phyloP scores from a whole-genome alignment of 169 alveolate genomes.

The Condylostoma magnum region DNA sequence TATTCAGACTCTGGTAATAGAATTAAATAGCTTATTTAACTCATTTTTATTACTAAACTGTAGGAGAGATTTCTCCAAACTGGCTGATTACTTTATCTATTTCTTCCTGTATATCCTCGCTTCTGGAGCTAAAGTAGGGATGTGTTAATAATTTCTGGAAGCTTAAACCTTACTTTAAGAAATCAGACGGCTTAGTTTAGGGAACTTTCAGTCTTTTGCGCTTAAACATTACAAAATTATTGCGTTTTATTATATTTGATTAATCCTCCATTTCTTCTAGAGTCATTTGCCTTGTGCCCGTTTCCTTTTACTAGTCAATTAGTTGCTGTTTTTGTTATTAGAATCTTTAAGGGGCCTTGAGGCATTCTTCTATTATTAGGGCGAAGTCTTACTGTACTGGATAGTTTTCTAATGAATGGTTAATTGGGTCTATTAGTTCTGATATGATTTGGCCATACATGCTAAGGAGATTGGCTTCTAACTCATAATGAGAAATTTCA shows the following conservation, averaged over 20 bases:
- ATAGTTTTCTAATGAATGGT: slow-evolving; percentile 16
- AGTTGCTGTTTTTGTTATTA: neutral
- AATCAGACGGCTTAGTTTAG: neutral
- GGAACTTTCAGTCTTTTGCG: neutral
- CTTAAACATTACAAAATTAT: neutral
- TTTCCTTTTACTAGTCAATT: neutral
- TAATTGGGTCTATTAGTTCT: slow-evolving; percentile 55
- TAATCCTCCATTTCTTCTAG: neutral
- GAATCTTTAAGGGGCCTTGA: slow-evolving; percentile 3
- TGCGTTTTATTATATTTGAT: neutral
- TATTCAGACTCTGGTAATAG: too few species aligned
- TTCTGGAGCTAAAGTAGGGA: neutral
- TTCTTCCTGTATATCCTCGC: too few species aligned
- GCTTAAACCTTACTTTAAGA: neutral
- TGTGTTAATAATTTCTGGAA: neutral
- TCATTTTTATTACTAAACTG: too few species aligned
- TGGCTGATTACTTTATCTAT: too few species aligned
- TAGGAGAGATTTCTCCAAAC: too few species aligned
- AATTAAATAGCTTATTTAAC: too few species aligned
- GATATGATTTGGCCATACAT: slow-evolving; percentile 52
- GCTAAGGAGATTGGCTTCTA: slow-evolving; percentile 53
- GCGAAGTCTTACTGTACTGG: slow-evolving; percentile 30
- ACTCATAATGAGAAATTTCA: slow-evolving; percentile 46
- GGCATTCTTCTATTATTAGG: slow-evolving; percentile 41
- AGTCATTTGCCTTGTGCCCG: neutral